These are phyloP conservation scores for Plectosphaerella cucumerina DNA, from an alignment of 2,329 filamentous ascomycete genomes.

Conservation along the genomic window DNA sequence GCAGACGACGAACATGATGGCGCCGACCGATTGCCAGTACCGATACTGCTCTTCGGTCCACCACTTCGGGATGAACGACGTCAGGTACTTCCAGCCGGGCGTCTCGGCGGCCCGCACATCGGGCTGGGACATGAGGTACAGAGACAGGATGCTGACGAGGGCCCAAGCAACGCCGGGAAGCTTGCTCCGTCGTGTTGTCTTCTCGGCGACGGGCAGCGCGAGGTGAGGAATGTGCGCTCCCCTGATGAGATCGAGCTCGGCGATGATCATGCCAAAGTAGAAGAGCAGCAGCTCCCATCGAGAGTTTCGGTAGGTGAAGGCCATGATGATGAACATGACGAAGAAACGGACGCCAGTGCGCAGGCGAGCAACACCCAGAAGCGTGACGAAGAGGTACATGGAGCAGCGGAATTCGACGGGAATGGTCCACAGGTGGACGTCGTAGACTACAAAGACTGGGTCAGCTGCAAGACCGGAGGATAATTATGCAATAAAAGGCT, in stretches of 20 bases:
- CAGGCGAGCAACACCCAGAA: slow-evolving; percentile 45
- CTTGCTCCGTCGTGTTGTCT: slow-evolving; percentile 2
- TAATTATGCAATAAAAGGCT: slow-evolving; percentile 13
- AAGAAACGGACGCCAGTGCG: slow-evolving; percentile 36
- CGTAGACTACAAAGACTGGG: slow-evolving; percentile 31
- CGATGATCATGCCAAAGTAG: slow-evolving; percentile 45
- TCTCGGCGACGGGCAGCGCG: slow-evolving; percentile 18
- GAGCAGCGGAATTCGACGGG: slow-evolving; percentile 57
- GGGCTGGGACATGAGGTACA: slow-evolving; percentile 50
- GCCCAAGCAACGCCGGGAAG: slow-evolving; percentile 23
- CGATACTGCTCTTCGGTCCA: slow-evolving; percentile 45
- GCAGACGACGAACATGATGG: slow-evolving; percentile 46
- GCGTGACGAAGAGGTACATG: slow-evolving; percentile 50
- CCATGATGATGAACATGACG: slow-evolving; percentile 34
- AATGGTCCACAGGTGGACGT: slow-evolving; percentile 60
- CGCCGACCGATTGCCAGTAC: slow-evolving; percentile 53
- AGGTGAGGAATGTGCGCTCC: slow-evolving; percentile 35
- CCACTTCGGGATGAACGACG: slow-evolving; percentile 42
- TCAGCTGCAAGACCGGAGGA: slow-evolving; percentile 16
- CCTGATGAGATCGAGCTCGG: slow-evolving; percentile 49
- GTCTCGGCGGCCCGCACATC: slow-evolving; percentile 35
- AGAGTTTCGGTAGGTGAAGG: slow-evolving; percentile 41
- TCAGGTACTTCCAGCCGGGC: slow-evolving; percentile 48
- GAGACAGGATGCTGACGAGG: slow-evolving; percentile 38
- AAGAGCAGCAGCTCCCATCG: slow-evolving; percentile 51